Evolutionary conservation across 371 early-diverging fungal species (phyloP).

Genomic region (Mortierella sp.): DNA sequence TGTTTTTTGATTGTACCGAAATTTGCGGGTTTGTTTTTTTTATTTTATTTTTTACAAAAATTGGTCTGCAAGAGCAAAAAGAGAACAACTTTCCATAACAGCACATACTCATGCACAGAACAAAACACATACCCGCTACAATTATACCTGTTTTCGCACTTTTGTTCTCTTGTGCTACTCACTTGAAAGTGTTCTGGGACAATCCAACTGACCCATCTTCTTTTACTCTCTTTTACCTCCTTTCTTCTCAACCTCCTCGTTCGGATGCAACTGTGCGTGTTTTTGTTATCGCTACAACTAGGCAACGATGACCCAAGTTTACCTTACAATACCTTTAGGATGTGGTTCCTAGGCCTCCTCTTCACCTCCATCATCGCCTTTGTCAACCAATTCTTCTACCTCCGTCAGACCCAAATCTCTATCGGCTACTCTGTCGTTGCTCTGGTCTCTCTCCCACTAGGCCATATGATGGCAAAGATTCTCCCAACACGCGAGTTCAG

Average conservation of each 20-base stretch:
- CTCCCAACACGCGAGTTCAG: slow-evolving; percentile 76
- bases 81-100: background rate
- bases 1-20: slow-evolving; percentile 1
- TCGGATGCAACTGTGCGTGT: background rate
- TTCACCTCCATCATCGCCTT: slow-evolving; percentile 72
- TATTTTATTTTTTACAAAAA: too few relatives aligned
- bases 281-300: background rate
- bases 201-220: background rate
- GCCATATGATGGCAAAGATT: slow-evolving; percentile 71
- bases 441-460: slow-evolving; percentile 75
- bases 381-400: slow-evolving; percentile 85
- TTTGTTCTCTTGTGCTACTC: background rate
- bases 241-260: background rate
- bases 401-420: slow-evolving; percentile 65
- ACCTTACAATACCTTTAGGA: slow-evolving; percentile 83
- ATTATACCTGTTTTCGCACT: background rate
- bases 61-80: background rate
- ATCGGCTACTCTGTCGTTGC: slow-evolving; percentile 67
- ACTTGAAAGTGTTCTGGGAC: background rate
- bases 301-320: slow-evolving; percentile 74
- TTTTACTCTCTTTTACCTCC: background rate
- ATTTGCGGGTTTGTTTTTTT: background rate
- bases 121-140: too few relatives aligned
- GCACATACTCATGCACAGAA: background rate
- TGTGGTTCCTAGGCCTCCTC: slow-evolving; percentile 77